Conservation (phyloP, 1,284 basidiomycete species). For the Ustilago loliicola region DNA sequence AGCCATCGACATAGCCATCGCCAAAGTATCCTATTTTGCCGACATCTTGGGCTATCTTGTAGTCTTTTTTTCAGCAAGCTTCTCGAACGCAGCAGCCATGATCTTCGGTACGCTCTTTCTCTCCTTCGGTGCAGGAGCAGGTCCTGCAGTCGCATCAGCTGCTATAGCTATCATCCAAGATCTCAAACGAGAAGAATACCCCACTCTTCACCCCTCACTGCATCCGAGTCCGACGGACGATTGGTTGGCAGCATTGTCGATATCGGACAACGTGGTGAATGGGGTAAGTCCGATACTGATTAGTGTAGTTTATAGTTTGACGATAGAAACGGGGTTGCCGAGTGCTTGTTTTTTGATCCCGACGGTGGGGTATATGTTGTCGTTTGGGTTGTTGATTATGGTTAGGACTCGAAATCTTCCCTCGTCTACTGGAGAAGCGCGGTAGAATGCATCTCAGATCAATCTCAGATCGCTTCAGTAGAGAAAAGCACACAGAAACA, state of each 20-base stretch:
- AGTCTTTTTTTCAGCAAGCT: slow-evolving; percentile 41
- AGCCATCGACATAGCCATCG: slow-evolving; percentile 36
- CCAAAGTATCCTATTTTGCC: slow-evolving; percentile 42
- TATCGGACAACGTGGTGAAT: slow-evolving; percentile 49
- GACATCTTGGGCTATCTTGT: slow-evolving; percentile 45
- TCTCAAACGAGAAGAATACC: slow-evolving; percentile 28
- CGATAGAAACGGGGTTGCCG: slow-evolving; percentile 42
- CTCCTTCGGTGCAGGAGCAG: slow-evolving; percentile 43
- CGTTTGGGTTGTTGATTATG: slow-evolving; percentile 32
- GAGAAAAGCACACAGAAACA: no score
- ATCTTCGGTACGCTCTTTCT: slow-evolving; percentile 43
- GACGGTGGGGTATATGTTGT: slow-evolving; percentile 32
- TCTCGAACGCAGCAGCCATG: slow-evolving; percentile 41
- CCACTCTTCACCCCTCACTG: slow-evolving; percentile 28
- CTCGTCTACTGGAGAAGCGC: background rate
- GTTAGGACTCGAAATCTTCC: slow-evolving; percentile 11
- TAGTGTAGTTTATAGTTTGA: slow-evolving; percentile 49
- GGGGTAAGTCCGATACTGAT: slow-evolving; percentile 41
- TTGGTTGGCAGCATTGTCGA: slow-evolving; percentile 44
- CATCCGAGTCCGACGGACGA: slow-evolving; percentile 45
- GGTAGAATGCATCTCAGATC: background rate
- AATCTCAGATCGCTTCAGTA: background rate
- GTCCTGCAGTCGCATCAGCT: slow-evolving; percentile 44
- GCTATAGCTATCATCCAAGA: slow-evolving; percentile 52
- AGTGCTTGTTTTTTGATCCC: slow-evolving; percentile 49